Conservation (phyloP, 2,329 filamentous ascomycete species). For the Fusarium bactridioides region DNA sequence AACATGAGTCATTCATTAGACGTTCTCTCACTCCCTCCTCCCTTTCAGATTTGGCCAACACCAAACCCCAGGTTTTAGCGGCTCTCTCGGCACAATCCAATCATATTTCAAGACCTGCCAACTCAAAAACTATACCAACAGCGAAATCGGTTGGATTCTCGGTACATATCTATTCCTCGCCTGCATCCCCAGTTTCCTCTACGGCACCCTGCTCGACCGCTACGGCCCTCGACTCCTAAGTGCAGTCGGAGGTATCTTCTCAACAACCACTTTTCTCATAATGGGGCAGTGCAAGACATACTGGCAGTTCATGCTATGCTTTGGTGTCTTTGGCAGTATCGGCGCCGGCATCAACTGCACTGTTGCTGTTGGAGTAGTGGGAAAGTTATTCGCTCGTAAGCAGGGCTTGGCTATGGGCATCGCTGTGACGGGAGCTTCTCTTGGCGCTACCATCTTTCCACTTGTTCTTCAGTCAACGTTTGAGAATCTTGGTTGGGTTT, state of each 20-base stretch:
- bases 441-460: conserved; percentile 44
- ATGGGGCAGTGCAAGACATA: conserved; percentile 55
- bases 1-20: fast-evolving
- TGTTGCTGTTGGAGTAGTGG: conserved; percentile 43
- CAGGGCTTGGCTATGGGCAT: conserved; percentile 21
- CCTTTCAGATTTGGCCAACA: not conserved
- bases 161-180: conserved; percentile 54
- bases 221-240: conserved; percentile 53
- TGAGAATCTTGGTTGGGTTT: conserved; percentile 41
- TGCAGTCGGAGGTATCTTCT: conserved; percentile 45
- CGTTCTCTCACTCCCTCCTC: not conserved
- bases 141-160: conserved; percentile 57
- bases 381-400: conserved; percentile 32
- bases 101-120: conserved; percentile 54
- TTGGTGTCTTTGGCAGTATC: conserved; percentile 53
- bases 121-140: conserved; percentile 48
- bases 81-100: conserved; percentile 55
- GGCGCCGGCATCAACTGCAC: conserved; percentile 48
- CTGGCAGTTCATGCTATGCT: conserved; percentile 56
- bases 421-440: conserved; percentile 24
- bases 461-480: conserved; percentile 42
- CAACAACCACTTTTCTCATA: conserved; percentile 50
- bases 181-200: conserved; percentile 50
- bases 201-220: conserved; percentile 56
- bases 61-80: conserved; percentile 50